These are phyloP conservation scores for Leishmania braziliensis DNA, from an alignment of 208 protist genomes.

Conservation along the genomic window DNA sequence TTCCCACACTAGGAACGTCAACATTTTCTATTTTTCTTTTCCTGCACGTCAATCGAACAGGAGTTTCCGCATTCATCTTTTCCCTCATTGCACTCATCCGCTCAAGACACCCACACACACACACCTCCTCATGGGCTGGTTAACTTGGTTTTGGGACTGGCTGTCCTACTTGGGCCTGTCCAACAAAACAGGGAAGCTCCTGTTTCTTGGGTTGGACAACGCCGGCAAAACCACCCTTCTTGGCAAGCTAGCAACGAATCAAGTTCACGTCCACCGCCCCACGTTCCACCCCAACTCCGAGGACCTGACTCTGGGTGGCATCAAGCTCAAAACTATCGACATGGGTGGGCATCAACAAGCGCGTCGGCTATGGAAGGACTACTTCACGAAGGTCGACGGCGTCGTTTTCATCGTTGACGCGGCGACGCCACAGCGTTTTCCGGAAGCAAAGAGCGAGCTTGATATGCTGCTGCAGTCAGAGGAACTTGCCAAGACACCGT, in stretches of 20 bases:
- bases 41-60: too few relatives aligned
- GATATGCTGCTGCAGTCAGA: constrained; percentile 96
- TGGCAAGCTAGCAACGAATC: constrained; percentile 92
- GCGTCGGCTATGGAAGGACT: constrained; percentile 98
- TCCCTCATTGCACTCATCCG: background rate
- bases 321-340: constrained; percentile 99
- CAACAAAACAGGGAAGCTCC: constrained; percentile 94
- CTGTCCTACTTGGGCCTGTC: constrained; percentile 92
- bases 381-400: constrained; percentile 98
- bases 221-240: constrained; percentile 99
- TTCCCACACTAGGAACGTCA: background rate
- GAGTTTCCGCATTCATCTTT: background rate
- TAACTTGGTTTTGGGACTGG: constrained; percentile 94
- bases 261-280: constrained; percentile 89
- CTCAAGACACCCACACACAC: background rate
- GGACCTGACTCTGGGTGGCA: constrained; percentile 97
- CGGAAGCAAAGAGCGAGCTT: constrained; percentile 96
- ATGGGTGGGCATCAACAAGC: constrained; percentile 98
- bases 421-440: constrained; percentile 95
- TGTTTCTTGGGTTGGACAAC: constrained; percentile 99
- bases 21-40: background rate
- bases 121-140: constrained; percentile 52
- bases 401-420: constrained; percentile 99
- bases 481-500: constrained; percentile 95
- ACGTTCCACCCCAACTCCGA: constrained; percentile 95